These are phyloP conservation scores for Annulohypoxylon maeteangense DNA, from an alignment of 495 filamentous ascomycete species.

Conservation along the genomic window DNA sequence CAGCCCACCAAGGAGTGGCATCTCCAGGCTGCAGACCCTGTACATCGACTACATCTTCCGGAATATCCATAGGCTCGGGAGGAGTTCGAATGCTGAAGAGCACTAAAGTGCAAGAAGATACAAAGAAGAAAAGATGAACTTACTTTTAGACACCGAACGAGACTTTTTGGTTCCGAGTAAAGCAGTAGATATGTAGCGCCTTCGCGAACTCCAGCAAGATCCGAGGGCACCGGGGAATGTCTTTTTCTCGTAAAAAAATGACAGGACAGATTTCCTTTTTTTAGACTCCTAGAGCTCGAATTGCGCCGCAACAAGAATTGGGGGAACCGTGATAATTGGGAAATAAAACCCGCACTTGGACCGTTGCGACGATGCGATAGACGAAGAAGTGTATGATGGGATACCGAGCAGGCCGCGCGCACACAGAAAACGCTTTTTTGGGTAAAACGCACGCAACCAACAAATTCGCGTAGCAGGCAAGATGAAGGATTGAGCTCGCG, in stretches of 20 bases:
- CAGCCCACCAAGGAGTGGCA: constrained; percentile 2
- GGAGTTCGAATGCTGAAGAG: constrained; percentile 44
- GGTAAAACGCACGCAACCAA: constrained; percentile 55
- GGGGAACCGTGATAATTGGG: constrained; percentile 50
- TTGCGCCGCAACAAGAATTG: constrained; percentile 50
- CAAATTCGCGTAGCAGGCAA: constrained; percentile 58
- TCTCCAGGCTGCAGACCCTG: constrained; percentile 12
- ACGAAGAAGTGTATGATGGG: constrained; percentile 41
- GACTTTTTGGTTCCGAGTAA: constrained; percentile 53
- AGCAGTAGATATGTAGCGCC: constrained; percentile 48
- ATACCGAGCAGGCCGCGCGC: constrained; percentile 48
- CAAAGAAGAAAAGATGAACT: constrained; percentile 38
- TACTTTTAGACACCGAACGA: constrained; percentile 55
- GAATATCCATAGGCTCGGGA: constrained; percentile 8
- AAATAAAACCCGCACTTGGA: constrained; percentile 49
- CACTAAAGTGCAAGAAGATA: constrained; percentile 20
- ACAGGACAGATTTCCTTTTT: constrained; percentile 48
- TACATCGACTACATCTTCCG: constrained; percentile 3
- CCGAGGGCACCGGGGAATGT: constrained; percentile 48
- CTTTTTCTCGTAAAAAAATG: constrained; percentile 50
- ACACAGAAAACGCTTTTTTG: constrained; percentile 50
- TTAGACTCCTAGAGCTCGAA: constrained; percentile 48
- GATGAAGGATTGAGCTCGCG: constrained; percentile 45
- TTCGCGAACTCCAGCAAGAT: constrained; percentile 51
- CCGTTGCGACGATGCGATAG: constrained; percentile 50